Evolutionary conservation across 805 yeast genomes (phyloP).

Genomic region (Crinitomyces ghanaensis): DNA sequence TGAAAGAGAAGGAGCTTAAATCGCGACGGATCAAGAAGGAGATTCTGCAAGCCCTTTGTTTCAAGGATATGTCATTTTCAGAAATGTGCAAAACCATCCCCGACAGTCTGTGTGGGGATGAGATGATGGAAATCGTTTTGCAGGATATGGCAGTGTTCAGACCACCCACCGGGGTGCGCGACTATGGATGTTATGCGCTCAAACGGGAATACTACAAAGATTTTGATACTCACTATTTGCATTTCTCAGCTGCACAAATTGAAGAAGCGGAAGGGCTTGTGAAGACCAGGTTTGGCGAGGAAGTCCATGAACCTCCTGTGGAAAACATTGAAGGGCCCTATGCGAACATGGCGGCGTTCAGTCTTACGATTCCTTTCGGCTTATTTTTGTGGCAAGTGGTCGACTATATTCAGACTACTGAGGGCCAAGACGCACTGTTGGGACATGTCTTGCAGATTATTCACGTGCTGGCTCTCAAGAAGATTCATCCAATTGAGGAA

Average conservation of each 20-base stretch:
- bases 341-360: conserved; percentile 19
- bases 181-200: conserved; percentile 55
- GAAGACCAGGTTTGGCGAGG: conserved; percentile 35
- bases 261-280: conserved; percentile 70
- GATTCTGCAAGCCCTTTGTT: conserved; percentile 73
- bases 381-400: conserved; percentile 14
- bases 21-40: conserved; percentile 49
- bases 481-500: no score
- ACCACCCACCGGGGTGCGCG: conserved; percentile 48
- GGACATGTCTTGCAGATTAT: conserved; percentile 54
- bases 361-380: conserved; percentile 20
- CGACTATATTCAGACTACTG: conserved; percentile 14
- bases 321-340: conserved; percentile 24
- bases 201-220: conserved; percentile 41
- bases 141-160: conserved; percentile 45
- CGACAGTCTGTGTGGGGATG: conserved; percentile 63
- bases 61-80: conserved; percentile 60
- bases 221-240: conserved; percentile 76
- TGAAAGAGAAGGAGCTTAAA: conserved; percentile 35
- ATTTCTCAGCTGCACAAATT: conserved; percentile 62
- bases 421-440: conserved; percentile 44
- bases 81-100: conserved; percentile 60
- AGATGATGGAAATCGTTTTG: conserved; percentile 55
- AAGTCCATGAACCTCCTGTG: conserved; percentile 45
- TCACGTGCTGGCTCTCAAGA: conserved; percentile 45